These are phyloP conservation scores for Skeletonema marinoi DNA, from an alignment of 108 stramenopile species.

Conservation along the genomic window DNA sequence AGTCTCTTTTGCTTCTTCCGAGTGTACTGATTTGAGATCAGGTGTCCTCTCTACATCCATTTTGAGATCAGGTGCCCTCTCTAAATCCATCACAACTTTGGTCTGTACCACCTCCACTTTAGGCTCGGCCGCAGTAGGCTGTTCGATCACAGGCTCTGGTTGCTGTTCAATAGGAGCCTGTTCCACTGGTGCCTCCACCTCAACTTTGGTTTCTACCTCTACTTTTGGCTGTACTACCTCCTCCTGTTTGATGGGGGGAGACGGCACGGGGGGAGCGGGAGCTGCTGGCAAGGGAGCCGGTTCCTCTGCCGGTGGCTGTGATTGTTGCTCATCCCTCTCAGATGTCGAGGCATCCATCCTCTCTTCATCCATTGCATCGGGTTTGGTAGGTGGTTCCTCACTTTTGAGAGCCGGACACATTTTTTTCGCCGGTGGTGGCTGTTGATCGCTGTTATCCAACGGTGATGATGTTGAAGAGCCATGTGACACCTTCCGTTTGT, in stretches of 20 bases:
- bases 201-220: background rate
- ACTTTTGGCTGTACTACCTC: background rate
- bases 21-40: conserved; percentile 1
- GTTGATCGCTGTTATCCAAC: background rate
- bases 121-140: background rate
- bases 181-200: background rate
- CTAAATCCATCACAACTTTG: background rate
- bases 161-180: background rate
- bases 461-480: background rate
- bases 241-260: background rate
- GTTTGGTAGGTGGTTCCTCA: background rate
- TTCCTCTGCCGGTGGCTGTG: background rate
- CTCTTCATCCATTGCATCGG: conserved; percentile 2
- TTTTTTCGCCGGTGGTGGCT: background rate
- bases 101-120: background rate
- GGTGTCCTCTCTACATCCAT: background rate
- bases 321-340: background rate
- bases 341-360: background rate
- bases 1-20: background rate
- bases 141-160: background rate
- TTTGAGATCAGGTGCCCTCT: background rate
- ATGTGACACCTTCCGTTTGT: background rate
- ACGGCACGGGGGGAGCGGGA: background rate
- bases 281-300: background rate
- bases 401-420: background rate